A percentile compares a stretch with the other conserved stretches of the same genome.
These are phyloP conservation scores for Vachellia pachyceras DNA, from an alignment of 306 rosid species.

Conservation along the genomic window DNA sequence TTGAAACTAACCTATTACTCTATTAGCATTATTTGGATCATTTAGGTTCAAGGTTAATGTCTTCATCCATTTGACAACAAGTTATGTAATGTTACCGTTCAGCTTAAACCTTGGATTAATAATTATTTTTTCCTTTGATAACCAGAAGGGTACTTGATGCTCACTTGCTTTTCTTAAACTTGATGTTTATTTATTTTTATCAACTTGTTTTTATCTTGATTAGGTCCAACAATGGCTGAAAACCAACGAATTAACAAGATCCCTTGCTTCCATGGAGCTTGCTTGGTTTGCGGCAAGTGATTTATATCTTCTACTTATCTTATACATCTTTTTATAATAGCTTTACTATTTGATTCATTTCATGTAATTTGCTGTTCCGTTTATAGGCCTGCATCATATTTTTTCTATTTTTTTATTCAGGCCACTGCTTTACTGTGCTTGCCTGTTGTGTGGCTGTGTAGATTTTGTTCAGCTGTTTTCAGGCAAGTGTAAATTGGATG, in stretches of 20 bases:
- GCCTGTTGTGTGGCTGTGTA: conserved; percentile 42
- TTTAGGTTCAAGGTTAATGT: neutral
- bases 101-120: neutral
- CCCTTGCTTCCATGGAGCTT: conserved; percentile 46
- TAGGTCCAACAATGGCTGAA: conserved; percentile 52
- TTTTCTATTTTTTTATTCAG: conserved; percentile 18
- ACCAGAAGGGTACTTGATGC: neutral
- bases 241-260: conserved; percentile 37
- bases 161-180: neutral
- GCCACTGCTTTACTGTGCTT: conserved; percentile 51
- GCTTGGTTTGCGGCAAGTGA: conserved; percentile 54
- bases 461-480: conserved; percentile 32
- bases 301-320: neutral
- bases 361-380: neutral
- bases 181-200: neutral
- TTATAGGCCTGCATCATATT: too few relatives aligned
- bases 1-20: neutral
- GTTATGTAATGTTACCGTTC: neutral
- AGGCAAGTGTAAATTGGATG: conserved; percentile 36
- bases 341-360: neutral
- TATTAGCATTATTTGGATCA: neutral
- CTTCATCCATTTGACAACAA: neutral
- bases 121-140: neutral
- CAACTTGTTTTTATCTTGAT: neutral
- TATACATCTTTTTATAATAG: neutral